phyloP scores from a whole-genome alignment of 2,329 filamentous ascomycete species.

The Neospermospora avenae region DNA sequence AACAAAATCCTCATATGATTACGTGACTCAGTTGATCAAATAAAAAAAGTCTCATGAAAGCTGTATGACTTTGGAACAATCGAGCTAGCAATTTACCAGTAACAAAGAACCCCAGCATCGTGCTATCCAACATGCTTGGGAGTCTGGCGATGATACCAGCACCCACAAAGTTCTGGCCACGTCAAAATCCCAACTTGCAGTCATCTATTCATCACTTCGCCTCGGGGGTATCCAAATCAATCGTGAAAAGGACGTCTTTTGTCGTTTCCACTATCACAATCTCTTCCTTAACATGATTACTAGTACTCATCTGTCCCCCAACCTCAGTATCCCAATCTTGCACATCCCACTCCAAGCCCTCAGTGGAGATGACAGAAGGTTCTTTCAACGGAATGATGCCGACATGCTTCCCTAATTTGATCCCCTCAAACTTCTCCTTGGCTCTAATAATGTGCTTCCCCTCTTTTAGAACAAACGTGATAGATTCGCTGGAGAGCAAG shows the following conservation, averaged over 20 bases:
- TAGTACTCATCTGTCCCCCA: constrained; percentile 72
- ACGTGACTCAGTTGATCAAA: too few relatives aligned
- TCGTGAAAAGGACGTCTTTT: constrained; percentile 69
- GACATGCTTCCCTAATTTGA: constrained; percentile 60
- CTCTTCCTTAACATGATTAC: constrained; percentile 68
- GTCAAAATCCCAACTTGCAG: background rate
- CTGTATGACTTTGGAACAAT: too few relatives aligned
- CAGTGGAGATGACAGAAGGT: constrained; percentile 73
- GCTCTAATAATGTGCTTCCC: constrained; percentile 68
- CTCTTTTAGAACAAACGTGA: constrained; percentile 28
- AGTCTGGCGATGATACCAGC: too few relatives aligned
- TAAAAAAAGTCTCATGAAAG: too few relatives aligned
- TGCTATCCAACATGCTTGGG: too few relatives aligned
- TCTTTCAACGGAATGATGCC: constrained; percentile 83
- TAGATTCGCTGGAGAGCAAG: constrained; percentile 73
- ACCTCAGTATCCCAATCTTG: constrained; percentile 74
- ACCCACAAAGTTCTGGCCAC: background rate
- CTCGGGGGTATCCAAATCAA: constrained; percentile 47
- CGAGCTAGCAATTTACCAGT: too few relatives aligned
- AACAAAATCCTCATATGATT: too few relatives aligned
- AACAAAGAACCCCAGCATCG: too few relatives aligned
- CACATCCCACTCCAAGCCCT: constrained; percentile 90
- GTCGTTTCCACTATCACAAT: constrained; percentile 59
- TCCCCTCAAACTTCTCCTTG: constrained; percentile 16
- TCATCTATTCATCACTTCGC: background rate